Base-by-base conservation (phyloP, 2,329 filamentous ascomycete genomes). In the Arthrobotrys megalospora region DNA sequence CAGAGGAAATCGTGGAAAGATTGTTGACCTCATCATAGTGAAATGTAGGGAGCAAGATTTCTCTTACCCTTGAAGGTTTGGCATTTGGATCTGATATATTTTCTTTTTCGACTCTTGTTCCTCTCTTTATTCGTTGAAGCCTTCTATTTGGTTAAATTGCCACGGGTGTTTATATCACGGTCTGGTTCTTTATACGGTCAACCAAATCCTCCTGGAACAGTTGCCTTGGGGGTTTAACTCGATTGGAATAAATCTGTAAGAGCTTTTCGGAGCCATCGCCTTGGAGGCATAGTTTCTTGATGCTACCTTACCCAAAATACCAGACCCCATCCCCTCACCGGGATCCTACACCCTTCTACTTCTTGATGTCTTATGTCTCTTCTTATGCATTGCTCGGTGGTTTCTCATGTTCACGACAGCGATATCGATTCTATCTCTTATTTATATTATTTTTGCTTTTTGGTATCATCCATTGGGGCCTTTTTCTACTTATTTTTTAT, bases 361-460 rank as follows among this genome's bases (percentile, higher is more conserved):
- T 55, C 28, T 55, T 36, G 50, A 55, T 55, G 28, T 36, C 6
- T 16, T 16, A 45, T 11, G 16, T 45, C 47, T 43, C 3, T 63
- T 64, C 11, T 58, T 14, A 47, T 65, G 72, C 64, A 69, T 69
- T 68, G 72, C 53, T 65, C 72, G 65, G 65, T 70, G 66, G 72
- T 75, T 75, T 38, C 24, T 55, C n/a, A 63, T 71, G 43, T 36
- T 75, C 32, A 75, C 63, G 52, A 67, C 48, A 69, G 72, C 72
- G 72, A 63, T 28, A 43, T 70, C 36, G 16, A 32, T 48, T 36
- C 34, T 50, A 32, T 43, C 34, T 45, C 11, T 63, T 28, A 24
- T 63, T 63, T 63, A 28, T 28, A 16, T 47, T 24, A 32, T n/a
- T 34, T n/a, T 34, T 10, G 19, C 14, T 55, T 14, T 34, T 55